These are phyloP conservation scores for Syzygium jambos DNA, from an alignment of 345 rosid species.

Conservation along the genomic window DNA sequence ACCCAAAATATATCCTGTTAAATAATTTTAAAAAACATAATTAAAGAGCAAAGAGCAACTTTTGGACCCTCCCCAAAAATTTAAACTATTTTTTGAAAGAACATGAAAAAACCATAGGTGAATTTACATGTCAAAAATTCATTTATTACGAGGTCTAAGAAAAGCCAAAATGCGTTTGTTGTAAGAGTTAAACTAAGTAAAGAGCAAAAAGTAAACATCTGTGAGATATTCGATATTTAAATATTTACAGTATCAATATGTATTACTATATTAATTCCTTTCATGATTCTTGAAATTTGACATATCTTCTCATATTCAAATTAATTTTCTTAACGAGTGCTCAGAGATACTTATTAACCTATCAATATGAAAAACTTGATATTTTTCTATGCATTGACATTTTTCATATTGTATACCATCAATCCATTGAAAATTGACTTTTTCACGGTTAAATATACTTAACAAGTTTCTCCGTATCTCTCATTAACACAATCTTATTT, in stretches of 20 bases:
- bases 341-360: neutral
- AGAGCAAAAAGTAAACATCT: neutral
- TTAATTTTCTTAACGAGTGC: neutral
- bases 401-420: no score
- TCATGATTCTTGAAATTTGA: neutral
- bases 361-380: neutral
- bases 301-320: neutral
- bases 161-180: neutral
- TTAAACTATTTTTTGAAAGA: neutral
- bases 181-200: neutral
- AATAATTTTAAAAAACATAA: neutral
- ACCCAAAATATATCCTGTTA: neutral
- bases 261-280: neutral
- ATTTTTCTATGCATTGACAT: neutral
- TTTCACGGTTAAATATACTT: no score
- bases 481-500: neutral
- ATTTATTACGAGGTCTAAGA: neutral
- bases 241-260: neutral
- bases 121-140: no score
- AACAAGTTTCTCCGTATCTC: neutral
- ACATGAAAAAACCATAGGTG: neutral
- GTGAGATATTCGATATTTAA: neutral
- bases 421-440: no score
- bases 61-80: no score
- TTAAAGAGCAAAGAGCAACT: no score